phyloP scores from a whole-genome alignment of 202 grass and related monocot species.

The Dendrocalamus latiflorus region DNA sequence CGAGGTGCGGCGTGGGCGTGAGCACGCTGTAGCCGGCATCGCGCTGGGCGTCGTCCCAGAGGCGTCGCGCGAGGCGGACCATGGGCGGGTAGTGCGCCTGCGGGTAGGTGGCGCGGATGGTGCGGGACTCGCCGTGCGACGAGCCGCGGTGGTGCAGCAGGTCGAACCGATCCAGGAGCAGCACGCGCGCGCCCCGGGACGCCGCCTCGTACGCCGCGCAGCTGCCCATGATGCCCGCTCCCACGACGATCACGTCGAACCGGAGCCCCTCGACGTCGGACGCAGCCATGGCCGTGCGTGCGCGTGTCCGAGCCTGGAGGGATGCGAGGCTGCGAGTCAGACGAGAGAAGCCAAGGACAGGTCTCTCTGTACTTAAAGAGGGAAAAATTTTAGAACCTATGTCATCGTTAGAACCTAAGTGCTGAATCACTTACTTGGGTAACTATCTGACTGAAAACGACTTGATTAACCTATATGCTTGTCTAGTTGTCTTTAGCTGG shows the following conservation, averaged over 20 bases:
- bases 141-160: conserved; percentile 60
- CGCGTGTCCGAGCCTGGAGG: too few relatives aligned
- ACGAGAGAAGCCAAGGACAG: too few relatives aligned
- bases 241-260: conserved; percentile 59
- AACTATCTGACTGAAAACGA: too few relatives aligned
- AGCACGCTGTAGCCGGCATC: conserved; percentile 55
- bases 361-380: too few relatives aligned
- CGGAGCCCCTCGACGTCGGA: too few relatives aligned
- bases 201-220: conserved; percentile 54
- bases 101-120: conserved; percentile 58
- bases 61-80: conserved; percentile 46
- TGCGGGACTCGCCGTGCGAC: conserved; percentile 68
- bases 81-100: conserved; percentile 54
- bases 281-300: too few relatives aligned
- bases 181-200: conserved; percentile 8
- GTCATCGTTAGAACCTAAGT: too few relatives aligned
- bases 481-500: too few relatives aligned
- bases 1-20: conserved; percentile 49
- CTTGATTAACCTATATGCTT: too few relatives aligned
- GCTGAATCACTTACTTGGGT: too few relatives aligned
- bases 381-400: too few relatives aligned
- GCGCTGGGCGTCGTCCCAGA: conserved; percentile 37
- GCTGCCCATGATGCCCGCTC: conserved; percentile 79
- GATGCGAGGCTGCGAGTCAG: too few relatives aligned
- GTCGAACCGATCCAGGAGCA: conserved; percentile 66